These are phyloP conservation scores for Phytophthora brassicae DNA, from an alignment of 352 stramenopile species.

Conservation along the genomic window DNA sequence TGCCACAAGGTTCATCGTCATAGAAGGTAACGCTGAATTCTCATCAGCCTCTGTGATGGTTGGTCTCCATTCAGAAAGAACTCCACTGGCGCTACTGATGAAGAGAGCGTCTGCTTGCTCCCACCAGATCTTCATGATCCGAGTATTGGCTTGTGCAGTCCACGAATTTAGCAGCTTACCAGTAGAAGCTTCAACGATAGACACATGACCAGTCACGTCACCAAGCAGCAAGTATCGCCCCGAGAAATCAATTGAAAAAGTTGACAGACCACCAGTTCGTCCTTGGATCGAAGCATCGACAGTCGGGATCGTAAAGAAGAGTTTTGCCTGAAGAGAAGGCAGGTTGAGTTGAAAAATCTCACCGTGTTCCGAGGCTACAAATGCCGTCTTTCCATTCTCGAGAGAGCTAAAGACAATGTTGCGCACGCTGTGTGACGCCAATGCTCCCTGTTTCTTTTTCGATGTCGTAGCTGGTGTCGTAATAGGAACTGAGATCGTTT, in stretches of 20 bases:
- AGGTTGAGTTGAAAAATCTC: conserved; percentile 55
- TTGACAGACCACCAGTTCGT: conserved; percentile 39
- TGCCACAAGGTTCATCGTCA: conserved; percentile 41
- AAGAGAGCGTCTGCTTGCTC: conserved; percentile 49
- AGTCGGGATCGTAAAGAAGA: conserved; percentile 33
- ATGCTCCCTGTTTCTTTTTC: conserved; percentile 34
- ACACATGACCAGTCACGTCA: conserved; percentile 49
- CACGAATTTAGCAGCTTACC: conserved; percentile 38
- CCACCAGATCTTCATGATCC: conserved; percentile 82
- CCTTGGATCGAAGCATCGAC: conserved; percentile 9
- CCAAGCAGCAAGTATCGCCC: conserved; percentile 54
- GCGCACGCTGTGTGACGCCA: conserved; percentile 45
- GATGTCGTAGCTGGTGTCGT: background rate
- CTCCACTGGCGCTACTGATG: conserved; percentile 57
- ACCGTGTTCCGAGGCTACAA: conserved; percentile 68
- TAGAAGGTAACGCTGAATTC: background rate
- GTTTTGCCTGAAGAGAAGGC: conserved; percentile 24
- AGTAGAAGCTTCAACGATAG: conserved; percentile 47
- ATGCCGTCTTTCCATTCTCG: conserved; percentile 35
- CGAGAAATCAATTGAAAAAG: conserved; percentile 38
- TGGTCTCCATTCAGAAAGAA: conserved; percentile 62
- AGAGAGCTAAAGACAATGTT: conserved; percentile 47
- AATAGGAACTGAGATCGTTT: conserved; percentile 30
- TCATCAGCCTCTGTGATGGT: conserved; percentile 5
- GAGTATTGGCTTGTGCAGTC: conserved; percentile 48